Conservation (phyloP, 345 rosid genomes). For the Lepidium sativum region DNA sequence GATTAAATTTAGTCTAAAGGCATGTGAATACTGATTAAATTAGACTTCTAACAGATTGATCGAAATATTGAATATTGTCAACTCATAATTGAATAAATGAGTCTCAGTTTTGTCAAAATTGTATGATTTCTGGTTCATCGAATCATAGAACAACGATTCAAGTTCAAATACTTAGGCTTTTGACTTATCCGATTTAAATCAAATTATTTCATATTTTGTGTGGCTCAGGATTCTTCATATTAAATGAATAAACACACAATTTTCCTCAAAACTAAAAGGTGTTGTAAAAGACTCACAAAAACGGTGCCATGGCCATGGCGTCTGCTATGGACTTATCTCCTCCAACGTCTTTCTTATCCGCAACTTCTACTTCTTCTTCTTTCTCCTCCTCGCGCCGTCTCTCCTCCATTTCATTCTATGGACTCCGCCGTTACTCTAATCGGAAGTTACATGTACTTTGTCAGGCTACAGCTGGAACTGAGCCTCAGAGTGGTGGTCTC, state of each 20-base stretch:
- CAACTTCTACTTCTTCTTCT: conserved; percentile 10
- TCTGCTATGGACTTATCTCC: conserved; percentile 33
- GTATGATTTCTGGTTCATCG: background rate
- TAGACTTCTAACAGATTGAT: background rate
- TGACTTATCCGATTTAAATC: background rate
- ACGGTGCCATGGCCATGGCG: conserved; percentile 24
- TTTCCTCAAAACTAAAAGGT: background rate
- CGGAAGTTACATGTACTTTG: conserved; percentile 22
- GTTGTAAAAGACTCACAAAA: background rate
- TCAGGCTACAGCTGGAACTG: conserved; percentile 32
- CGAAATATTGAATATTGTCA: background rate
- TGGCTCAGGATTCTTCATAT: conserved; percentile 17
- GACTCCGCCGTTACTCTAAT: background rate
- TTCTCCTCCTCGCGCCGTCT: background rate
- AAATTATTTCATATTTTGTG: background rate
- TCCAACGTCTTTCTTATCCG: conserved; percentile 38
- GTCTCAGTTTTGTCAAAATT: background rate
- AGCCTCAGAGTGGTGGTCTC: conserved; percentile 27
- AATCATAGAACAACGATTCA: background rate
- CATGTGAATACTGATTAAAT: conserved; percentile 18
- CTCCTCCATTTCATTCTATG: conserved; percentile 15
- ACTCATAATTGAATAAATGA: background rate
- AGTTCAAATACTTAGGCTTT: background rate
- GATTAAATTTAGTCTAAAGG: background rate
- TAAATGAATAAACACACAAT: background rate